These are phyloP conservation scores for Penicillium tannophilum DNA, from an alignment of 495 filamentous ascomycete genomes.

Conservation along the genomic window DNA sequence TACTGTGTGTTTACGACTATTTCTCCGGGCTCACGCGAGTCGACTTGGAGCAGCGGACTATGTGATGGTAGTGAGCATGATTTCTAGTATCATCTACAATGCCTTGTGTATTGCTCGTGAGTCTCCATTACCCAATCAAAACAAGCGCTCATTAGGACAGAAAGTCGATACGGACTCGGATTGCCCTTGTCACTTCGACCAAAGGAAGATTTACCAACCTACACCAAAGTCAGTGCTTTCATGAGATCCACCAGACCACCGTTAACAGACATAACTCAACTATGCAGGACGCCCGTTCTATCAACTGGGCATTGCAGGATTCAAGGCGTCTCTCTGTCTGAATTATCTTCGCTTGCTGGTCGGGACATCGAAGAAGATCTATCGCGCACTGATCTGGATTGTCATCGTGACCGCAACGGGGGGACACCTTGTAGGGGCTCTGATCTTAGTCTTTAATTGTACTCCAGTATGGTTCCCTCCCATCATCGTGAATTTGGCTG, in stretches of 20 bases:
- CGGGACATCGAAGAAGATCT: constrained; percentile 47
- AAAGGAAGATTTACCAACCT: constrained; percentile 37
- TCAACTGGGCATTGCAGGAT: constrained; percentile 58
- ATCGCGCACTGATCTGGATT: constrained; percentile 49
- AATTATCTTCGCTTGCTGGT: constrained; percentile 57
- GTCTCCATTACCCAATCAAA: constrained; percentile 20
- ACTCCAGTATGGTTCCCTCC: constrained; percentile 39
- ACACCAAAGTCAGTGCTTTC: constrained; percentile 35
- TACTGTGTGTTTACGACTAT: constrained; percentile 39
- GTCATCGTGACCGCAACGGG: constrained; percentile 45
- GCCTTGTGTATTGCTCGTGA: constrained; percentile 53
- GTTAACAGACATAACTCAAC: constrained; percentile 37
- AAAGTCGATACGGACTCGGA: constrained; percentile 55
- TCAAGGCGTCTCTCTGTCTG: constrained; percentile 61
- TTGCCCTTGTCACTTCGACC: constrained; percentile 46
- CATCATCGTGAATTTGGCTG: background rate
- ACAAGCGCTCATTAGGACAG: constrained; percentile 27
- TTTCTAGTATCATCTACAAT: constrained; percentile 52
- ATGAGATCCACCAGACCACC: background rate
- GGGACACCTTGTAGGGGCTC: constrained; percentile 50
- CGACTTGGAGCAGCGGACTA: constrained; percentile 49
- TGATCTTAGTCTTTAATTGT: constrained; percentile 57
- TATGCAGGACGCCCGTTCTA: constrained; percentile 62
- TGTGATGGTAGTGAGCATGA: constrained; percentile 48
- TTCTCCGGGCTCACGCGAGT: constrained; percentile 35